Conservation (phyloP, 2,329 filamentous ascomycete species). For the Scedosporium aurantiacum region DNA sequence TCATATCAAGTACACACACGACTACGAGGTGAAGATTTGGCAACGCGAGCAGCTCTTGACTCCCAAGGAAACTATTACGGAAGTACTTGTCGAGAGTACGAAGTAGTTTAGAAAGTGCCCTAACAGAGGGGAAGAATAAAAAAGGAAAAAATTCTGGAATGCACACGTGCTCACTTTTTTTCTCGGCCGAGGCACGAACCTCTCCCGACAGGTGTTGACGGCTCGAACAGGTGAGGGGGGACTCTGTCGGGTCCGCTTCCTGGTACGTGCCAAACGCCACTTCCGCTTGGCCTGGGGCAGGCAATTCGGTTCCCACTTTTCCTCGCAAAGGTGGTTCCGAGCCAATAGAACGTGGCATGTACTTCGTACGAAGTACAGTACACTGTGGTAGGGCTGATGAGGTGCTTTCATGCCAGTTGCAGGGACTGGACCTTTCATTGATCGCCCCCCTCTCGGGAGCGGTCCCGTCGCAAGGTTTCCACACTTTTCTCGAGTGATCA, state of each 20-base stretch:
- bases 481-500: too few relatives aligned
- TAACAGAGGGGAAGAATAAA: background rate
- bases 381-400: background rate
- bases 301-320: background rate
- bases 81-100: background rate
- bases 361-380: background rate
- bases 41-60: background rate
- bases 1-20: background rate
- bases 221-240: background rate
- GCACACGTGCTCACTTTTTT: background rate
- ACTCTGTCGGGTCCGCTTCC: background rate
- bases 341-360: background rate
- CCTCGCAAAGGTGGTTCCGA: background rate
- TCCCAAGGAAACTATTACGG: background rate
- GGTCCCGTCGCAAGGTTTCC: too few relatives aligned
- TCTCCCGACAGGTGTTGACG: background rate
- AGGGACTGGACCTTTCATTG: background rate
- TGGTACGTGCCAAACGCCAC: background rate
- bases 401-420: background rate
- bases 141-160: background rate
- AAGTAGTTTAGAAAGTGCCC: background rate
- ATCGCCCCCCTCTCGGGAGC: background rate
- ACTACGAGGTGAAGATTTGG: background rate
- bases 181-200: constrained; percentile 1
- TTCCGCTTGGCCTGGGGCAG: background rate